These are phyloP conservation scores for Zizania palustris DNA, from an alignment of 202 grass and related monocot genomes.

Conservation along the genomic window DNA sequence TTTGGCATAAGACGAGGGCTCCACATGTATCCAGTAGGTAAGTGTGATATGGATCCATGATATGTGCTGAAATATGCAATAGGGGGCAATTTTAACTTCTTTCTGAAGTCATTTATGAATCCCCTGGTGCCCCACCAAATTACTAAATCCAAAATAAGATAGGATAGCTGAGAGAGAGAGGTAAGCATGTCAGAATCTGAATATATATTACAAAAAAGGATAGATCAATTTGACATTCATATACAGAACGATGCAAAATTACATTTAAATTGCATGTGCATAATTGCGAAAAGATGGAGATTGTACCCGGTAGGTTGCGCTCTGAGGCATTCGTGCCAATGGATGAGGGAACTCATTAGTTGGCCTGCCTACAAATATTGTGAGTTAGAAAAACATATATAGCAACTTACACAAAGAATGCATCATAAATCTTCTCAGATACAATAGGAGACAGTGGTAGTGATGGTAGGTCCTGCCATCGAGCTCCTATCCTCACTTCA, in stretches of 20 bases:
- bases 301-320: slow-evolving; percentile 79
- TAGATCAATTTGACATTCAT: slow-evolving; percentile 11
- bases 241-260: slow-evolving; percentile 3
- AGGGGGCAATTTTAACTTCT: slow-evolving; percentile 86
- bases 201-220: slow-evolving; percentile 2
- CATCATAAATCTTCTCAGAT: neutral
- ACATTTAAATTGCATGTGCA: slow-evolving; percentile 27
- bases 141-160: slow-evolving; percentile 87
- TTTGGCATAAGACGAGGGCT: slow-evolving; percentile 89
- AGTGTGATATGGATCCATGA: slow-evolving; percentile 98
- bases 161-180: slow-evolving; percentile 75
- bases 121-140: slow-evolving; percentile 98
- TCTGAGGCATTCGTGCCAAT: slow-evolving; percentile 84
- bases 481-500: neutral
- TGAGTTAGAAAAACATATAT: slow-evolving; percentile 52
- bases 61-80: slow-evolving; percentile 99
- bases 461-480: neutral
- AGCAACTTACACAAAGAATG: slow-evolving; percentile 25
- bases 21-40: slow-evolving; percentile 99
- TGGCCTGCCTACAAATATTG: slow-evolving; percentile 88
- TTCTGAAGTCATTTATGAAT: slow-evolving; percentile 98
- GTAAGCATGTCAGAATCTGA: slow-evolving; percentile 35
- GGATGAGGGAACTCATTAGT: slow-evolving; percentile 99
- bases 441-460: neutral
- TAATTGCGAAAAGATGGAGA: slow-evolving; percentile 42